Percentiles rank a stretch among this genome's conserved stretches.
phyloP scores from a whole-genome alignment of 768 basidiomycete genomes.

The Suillus americanus region DNA sequence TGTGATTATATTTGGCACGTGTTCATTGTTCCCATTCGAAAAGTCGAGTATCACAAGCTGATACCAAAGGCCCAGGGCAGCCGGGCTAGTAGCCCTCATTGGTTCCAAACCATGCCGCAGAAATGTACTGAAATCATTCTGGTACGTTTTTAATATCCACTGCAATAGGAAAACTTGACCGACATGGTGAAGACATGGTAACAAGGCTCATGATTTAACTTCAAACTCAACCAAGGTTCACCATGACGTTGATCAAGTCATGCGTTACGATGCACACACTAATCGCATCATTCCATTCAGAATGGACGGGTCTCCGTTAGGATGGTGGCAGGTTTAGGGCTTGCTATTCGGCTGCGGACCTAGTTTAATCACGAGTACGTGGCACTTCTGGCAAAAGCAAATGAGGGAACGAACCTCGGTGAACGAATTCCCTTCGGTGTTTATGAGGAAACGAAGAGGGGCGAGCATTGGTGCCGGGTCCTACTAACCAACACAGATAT shows the following conservation, averaged over 20 bases:
- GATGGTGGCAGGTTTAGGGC: background rate
- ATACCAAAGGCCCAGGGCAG: background rate
- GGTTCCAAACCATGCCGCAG: background rate
- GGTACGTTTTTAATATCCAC: conserved; percentile 5
- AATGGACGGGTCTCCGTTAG: background rate
- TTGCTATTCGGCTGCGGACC: background rate
- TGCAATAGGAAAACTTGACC: background rate
- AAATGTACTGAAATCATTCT: background rate
- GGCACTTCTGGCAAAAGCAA: background rate
- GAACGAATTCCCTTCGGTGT: conserved; percentile 4
- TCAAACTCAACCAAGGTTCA: background rate
- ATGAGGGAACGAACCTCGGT: background rate
- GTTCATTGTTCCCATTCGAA: background rate
- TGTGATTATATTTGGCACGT: background rate
- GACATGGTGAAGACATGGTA: background rate
- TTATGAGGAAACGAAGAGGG: conserved; percentile 5
- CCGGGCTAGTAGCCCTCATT: background rate
- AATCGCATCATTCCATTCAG: background rate
- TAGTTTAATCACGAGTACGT: background rate
- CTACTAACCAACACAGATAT: conserved; percentile 1
- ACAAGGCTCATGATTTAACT: background rate
- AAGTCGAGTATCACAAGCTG: background rate
- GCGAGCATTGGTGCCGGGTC: background rate
- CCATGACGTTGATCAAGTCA: background rate
- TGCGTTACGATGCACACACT: background rate